These are phyloP conservation scores for Populus trichocarpa DNA, from an alignment of 441 rosid species.

Conservation along the genomic window DNA sequence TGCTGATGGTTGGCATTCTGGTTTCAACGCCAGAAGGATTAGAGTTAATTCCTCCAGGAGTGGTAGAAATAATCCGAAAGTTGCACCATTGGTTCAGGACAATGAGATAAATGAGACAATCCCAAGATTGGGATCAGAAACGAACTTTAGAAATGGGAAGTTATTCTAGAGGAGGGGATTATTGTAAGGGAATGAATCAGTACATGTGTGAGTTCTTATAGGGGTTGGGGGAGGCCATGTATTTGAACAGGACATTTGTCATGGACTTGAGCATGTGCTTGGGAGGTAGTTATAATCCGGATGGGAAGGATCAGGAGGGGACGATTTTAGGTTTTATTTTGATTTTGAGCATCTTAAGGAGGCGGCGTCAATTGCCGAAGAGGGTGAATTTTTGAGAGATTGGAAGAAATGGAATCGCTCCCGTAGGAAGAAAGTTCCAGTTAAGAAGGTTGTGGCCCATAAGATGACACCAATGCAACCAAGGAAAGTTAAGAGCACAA, in stretches of 20 bases:
- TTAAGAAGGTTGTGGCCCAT: slow-evolving; percentile 59
- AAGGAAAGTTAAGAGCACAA: slow-evolving; percentile 63
- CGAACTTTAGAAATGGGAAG: slow-evolving; percentile 66
- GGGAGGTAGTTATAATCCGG: slow-evolving; percentile 56
- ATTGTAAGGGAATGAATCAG: slow-evolving; percentile 96
- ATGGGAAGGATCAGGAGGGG: slow-evolving; percentile 74
- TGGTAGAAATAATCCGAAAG: slow-evolving; percentile 31
- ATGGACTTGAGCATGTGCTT: slow-evolving; percentile 85
- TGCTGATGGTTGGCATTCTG: slow-evolving; percentile 82
- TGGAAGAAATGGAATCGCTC: slow-evolving; percentile 80
- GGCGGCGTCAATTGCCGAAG: slow-evolving; percentile 67
- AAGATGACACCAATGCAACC: slow-evolving; percentile 69
- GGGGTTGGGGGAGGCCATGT: slow-evolving; percentile 91
- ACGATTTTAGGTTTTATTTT: slow-evolving; percentile 87
- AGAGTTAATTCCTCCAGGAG: slow-evolving; percentile 30
- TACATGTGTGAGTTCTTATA: slow-evolving; percentile 91
- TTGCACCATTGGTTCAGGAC: slow-evolving; percentile 34
- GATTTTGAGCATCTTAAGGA: slow-evolving; percentile 94
- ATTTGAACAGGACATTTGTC: slow-evolving; percentile 82
- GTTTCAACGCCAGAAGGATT: slow-evolving; percentile 59
- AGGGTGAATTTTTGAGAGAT: slow-evolving; percentile 64
- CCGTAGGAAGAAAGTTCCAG: slow-evolving; percentile 62
- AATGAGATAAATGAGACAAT: slow-evolving; percentile 87
- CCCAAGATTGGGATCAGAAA: slow-evolving; percentile 63
- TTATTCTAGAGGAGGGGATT: slow-evolving; percentile 88